phyloP scores from a whole-genome alignment of 208 protist species.

The Naegleria fowleri region DNA sequence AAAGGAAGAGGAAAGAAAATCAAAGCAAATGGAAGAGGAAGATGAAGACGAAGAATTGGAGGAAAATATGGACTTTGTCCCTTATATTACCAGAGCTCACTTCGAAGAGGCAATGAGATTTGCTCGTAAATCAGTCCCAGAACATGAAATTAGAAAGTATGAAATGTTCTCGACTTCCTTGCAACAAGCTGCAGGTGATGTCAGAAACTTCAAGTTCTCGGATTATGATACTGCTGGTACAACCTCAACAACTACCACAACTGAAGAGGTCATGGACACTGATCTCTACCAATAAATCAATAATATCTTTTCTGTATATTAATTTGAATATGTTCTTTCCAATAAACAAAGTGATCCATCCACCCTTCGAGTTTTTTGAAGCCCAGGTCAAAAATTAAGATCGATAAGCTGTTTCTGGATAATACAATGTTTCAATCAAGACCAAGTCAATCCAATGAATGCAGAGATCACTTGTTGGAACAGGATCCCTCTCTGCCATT shows the following conservation, averaged over 20 bases:
- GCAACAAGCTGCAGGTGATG: conserved; percentile 49
- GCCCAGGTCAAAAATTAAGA: no score
- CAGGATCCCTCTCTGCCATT: no score
- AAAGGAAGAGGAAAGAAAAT: conserved; percentile 52
- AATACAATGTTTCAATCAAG: no score
- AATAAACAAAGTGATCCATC: no score
- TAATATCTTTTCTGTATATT: neutral
- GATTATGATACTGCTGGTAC: neutral
- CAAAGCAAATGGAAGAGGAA: conserved; percentile 60
- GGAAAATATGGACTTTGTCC: conserved; percentile 71
- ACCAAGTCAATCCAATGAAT: no score
- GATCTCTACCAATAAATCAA: conserved; percentile 11
- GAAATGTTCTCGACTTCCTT: conserved; percentile 80
- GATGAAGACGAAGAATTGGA: conserved; percentile 61
- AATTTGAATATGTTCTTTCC: neutral
- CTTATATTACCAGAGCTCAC: conserved; percentile 75
- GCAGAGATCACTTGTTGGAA: no score
- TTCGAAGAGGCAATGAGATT: conserved; percentile 80
- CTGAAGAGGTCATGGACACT: conserved; percentile 10
- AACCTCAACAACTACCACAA: neutral
- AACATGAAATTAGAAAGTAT: conserved; percentile 80
- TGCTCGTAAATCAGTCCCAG: conserved; percentile 76
- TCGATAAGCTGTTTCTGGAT: no score
- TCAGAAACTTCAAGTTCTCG: conserved; percentile 11
- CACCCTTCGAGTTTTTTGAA: no score